These are phyloP conservation scores for Phylloporus arenicola DNA, from an alignment of 768 basidiomycete species.

Conservation along the genomic window DNA sequence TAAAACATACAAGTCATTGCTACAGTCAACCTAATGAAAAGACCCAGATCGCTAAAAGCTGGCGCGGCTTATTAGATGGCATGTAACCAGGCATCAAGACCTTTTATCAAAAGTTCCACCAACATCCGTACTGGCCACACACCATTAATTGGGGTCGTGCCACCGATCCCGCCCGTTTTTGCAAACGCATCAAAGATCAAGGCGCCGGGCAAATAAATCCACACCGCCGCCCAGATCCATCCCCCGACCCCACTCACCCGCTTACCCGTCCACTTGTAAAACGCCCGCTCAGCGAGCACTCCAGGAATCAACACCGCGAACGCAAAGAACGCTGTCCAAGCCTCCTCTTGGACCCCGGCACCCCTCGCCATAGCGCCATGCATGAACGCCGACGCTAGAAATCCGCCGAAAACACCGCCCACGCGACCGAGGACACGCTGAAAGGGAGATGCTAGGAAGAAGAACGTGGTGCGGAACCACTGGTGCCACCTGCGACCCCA, in stretches of 20 bases:
- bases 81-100: neutral
- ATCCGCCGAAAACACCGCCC: constrained; percentile 50
- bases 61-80: neutral
- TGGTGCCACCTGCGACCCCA: constrained; percentile 40
- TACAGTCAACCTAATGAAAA: no score
- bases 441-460: constrained; percentile 21
- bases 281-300: constrained; percentile 40
- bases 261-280: constrained; percentile 17
- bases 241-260: constrained; percentile 28
- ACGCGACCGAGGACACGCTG: constrained; percentile 24
- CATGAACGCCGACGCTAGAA: constrained; percentile 50
- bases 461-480: constrained; percentile 29
- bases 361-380: constrained; percentile 51
- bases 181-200: constrained; percentile 22
- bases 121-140: neutral
- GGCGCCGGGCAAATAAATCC: constrained; percentile 22
- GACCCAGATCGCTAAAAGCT: no score
- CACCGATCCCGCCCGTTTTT: neutral
- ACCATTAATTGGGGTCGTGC: neutral
- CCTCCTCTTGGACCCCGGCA: constrained; percentile 43
- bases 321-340: constrained; percentile 38
- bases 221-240: constrained; percentile 33
- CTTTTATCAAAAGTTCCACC: neutral
- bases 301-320: constrained; percentile 54
- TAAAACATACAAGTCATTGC: no score